phyloP scores from a whole-genome alignment of 2,329 filamentous ascomycete genomes.

The Ampelomyces quisqualis region DNA sequence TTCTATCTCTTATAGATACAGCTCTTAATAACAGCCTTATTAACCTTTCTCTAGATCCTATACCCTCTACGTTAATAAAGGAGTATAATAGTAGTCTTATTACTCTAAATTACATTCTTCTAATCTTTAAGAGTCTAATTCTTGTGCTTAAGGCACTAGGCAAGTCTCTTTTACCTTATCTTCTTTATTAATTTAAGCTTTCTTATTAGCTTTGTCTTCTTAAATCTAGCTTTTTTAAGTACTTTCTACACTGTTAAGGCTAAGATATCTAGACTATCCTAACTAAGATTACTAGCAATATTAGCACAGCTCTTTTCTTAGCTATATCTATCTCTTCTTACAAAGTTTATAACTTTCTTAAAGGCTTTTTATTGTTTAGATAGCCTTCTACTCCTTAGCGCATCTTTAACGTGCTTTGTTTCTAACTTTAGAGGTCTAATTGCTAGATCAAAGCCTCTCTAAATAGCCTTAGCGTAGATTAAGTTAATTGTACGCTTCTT shows the following conservation, averaged over 20 bases:
- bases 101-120: conserved; percentile 17
- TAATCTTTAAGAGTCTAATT: too few species aligned
- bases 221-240: too few species aligned
- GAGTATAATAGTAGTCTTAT: too few species aligned
- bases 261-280: background rate
- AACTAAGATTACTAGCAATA: background rate
- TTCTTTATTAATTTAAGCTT: too few species aligned
- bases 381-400: background rate
- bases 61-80: too few species aligned
- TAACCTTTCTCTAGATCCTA: conserved; percentile 6
- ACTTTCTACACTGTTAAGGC: background rate
- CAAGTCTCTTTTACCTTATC: too few species aligned
- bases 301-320: background rate
- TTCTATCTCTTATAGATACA: conserved; percentile 15
- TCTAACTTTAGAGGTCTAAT: background rate
- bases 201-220: too few species aligned
- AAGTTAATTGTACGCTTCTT: too few species aligned
- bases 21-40: conserved; percentile 8
- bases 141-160: too few species aligned
- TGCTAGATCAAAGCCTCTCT: background rate
- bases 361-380: too few species aligned
- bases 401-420: background rate
- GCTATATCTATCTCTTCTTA: too few species aligned
- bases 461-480: background rate
- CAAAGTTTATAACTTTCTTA: too few species aligned